Evolutionary conservation across 2,329 filamentous ascomycete genomes (phyloP).

Genomic region (Scedosporium dehoogii): DNA sequence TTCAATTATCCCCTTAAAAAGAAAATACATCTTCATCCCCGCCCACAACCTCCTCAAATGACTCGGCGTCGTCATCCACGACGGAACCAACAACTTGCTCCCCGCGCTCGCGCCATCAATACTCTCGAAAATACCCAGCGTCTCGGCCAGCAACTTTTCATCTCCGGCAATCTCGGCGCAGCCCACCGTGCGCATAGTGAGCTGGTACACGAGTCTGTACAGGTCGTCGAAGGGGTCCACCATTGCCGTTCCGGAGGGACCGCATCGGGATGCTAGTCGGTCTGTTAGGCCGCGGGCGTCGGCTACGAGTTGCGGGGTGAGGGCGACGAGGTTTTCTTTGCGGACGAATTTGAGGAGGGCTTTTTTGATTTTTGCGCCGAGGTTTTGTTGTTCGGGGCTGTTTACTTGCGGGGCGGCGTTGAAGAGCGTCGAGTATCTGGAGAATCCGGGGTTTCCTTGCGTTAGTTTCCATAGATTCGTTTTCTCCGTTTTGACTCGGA

Average conservation of each 20-base stretch:
- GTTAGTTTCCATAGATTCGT: background rate
- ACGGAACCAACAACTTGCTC: conserved; percentile 39
- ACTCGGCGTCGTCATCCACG: conserved; percentile 33
- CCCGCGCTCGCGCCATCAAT: conserved; percentile 27
- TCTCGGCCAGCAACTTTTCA: conserved; percentile 27
- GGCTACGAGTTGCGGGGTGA: conserved; percentile 26
- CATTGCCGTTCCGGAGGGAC: conserved; percentile 16
- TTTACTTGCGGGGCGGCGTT: conserved; percentile 17
- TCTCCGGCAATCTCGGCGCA: conserved; percentile 42
- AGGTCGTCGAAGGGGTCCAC: conserved; percentile 45
- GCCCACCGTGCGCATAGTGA: conserved; percentile 48
- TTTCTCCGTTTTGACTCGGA: background rate
- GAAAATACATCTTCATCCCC: conserved; percentile 35
- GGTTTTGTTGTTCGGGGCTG: conserved; percentile 11
- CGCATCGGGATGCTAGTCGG: conserved; percentile 20
- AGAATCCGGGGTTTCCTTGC: background rate
- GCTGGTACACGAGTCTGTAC: conserved; percentile 41
- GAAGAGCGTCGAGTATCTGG: conserved; percentile 21
- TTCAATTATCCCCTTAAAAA: conserved; percentile 37
- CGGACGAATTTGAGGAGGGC: conserved; percentile 24
- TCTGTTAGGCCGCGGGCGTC: conserved; percentile 30
- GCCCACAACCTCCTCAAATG: conserved; percentile 32
- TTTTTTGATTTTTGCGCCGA: conserved; percentile 16
- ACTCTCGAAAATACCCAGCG: conserved; percentile 32
- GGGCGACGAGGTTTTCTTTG: conserved; percentile 24